Base-by-base conservation (phyloP, 805 yeast species). In the Pichia paraexigua region DNA sequence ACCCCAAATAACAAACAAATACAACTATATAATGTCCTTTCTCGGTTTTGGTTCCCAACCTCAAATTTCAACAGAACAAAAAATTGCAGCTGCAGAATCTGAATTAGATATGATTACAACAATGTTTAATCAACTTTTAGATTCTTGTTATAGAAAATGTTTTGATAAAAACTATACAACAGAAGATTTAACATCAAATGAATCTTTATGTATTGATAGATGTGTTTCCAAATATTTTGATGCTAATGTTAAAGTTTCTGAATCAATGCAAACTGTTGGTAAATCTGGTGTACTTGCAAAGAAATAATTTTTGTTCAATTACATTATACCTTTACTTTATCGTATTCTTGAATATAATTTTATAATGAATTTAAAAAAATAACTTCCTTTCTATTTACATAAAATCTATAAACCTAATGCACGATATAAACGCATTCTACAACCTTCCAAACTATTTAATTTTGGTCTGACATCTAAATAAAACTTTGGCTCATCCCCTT, bases 71-170 rank as follows among this genome's bases (percentile, higher is more conserved):
- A 78, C 89, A 41, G 85, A 83, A 57, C 90, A 85, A 68, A 87
- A 87, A 68, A 75, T 87, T 55, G 77, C 78, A 63, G 96, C 96
- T 59, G 99, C 99, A 48, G 98, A 92, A 73, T 87, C 96, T 52
- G 99, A 92, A 71, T 78, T 92, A 59, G 99, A 92, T 69, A 85
- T 94, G 83, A 96, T 92, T 61, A 91, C 97, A 41, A 96, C 94
- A 61, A 90, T 92, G 97, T 92, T 92, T 81, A 92, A 92, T 80
- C 79, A 65, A 63, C 75, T 91, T 63, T 95, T 90, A 24, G 91
- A 85, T 63, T 85, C 88, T 60, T 91, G 98, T 68, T 94, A 91
- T 70, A 69, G 73, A 60, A 91, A 91, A 73, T 91, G 98, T 74
- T 85, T 90, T 66, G 76, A 68, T 64, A 74, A 72, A 57, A 61